Evolutionary conservation across 2,329 filamentous ascomycete genomes (phyloP), one percentile per base, ranked within the genome.

Genomic region (Pestalotiopsis fici): DNA sequence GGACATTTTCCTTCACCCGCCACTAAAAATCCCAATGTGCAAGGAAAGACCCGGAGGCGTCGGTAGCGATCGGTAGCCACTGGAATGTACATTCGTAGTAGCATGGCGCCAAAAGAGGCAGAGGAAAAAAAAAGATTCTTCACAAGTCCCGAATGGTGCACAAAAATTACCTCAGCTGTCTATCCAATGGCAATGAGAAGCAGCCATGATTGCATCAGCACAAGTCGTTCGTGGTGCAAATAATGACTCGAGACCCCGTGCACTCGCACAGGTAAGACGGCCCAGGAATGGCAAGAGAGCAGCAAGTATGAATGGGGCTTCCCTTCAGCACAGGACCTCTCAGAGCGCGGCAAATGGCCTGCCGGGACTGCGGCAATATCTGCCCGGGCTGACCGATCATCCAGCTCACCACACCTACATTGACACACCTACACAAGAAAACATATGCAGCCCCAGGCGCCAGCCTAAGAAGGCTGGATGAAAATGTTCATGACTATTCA

Each of bases 261-360:
- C 59, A 62, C 12, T 31, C 35, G 57, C 57, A 57, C 55, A 57
- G 55, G 55, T 31, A 60, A 1, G 21, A 50, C 43, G n/a, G 31
- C 59, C 59, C 59, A 43, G 39, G 59, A 62, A 62, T 23, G 59
- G 59, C 25, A 62, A 62, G 43, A 43, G 59, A 62, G 59, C 59
- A 37, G 37, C 59, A 47, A 15, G 21, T 43, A 27, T 23, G 59
- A 7, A 35, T 35, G 31, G 59, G 59, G 35, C 37, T 25, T 43
- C 35, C 57, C 18, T 11, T 50, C 43, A 50, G 43, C 43, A 50
- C 43, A 50, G 43, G 43, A 50, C 43, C 43, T 50, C 43, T n/a
- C 43, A 50, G 15, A 21, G 43, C 43, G 61, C 61, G 61, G 61
- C 61, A 64, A 54, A 54, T 54, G 47, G 61, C 47, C 27, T 39